A percentile compares a stretch with the other conserved stretches of the same genome.
phyloP scores from a whole-genome alignment of 164 flowering plant genomes.

The Kingdonia uniflora region DNA sequence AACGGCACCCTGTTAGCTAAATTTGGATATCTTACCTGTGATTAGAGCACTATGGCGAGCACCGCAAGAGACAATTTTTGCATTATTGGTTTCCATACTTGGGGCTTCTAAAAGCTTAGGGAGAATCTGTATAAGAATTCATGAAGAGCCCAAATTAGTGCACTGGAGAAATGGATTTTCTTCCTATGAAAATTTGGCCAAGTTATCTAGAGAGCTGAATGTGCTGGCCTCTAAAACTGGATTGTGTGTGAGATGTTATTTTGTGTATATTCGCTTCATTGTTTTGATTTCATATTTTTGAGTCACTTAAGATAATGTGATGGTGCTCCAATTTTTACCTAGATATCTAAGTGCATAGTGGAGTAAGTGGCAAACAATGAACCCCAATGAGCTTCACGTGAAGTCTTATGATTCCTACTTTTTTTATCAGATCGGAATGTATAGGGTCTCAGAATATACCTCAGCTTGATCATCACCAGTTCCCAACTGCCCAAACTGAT shows the following conservation, averaged over 20 bases:
- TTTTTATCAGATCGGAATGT: not conserved
- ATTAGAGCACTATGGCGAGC: conserved; percentile 84
- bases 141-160: conserved; percentile 1
- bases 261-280: too few relatives aligned
- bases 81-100: conserved; percentile 54
- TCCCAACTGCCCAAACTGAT: conserved; percentile 98
- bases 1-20: not conserved
- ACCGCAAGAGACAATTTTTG: conserved; percentile 72
- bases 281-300: too few relatives aligned
- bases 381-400: not conserved
- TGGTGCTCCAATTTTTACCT: too few relatives aligned
- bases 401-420: not conserved
- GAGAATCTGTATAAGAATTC: conserved; percentile 36
- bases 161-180: too few relatives aligned
- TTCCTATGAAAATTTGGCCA: too few relatives aligned
- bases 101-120: conserved; percentile 84
- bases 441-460: conserved; percentile 26
- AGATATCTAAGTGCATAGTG: too few relatives aligned
- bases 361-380: too few relatives aligned
- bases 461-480: conserved; percentile 94
- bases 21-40: conserved; percentile 34
- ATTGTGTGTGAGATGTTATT: too few relatives aligned
- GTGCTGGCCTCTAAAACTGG: too few relatives aligned
- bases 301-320: too few relatives aligned
- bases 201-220: too few relatives aligned